Base-by-base conservation (phyloP, 169 alveolate species). In the Cryptosporidium meleagridis region DNA sequence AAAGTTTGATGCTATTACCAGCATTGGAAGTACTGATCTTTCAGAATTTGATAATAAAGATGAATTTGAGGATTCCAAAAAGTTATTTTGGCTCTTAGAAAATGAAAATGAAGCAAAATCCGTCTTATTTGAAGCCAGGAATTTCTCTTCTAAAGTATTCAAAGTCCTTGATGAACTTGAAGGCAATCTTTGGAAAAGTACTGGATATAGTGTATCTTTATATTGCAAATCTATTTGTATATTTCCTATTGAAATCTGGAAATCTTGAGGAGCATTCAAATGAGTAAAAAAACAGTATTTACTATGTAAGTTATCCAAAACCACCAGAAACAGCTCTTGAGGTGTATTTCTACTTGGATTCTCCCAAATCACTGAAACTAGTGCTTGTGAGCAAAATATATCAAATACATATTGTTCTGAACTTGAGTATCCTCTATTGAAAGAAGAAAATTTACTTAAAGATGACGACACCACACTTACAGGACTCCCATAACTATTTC, bases 121-220 rank as follows among this genome's bases (percentile, higher is more conserved):
- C 26, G 89, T 44, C 21, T 67, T 45, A 33, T 59, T 62, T 2
- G 89, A 59, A 29, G 61, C 75, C 69, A 80, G 9, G 33, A 80
- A 80, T 39, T 80, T 80, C 59, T 67, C 59, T 26, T 80, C 89
- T 59, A 80, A 1, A 4, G 89, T 80, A 29, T 62, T 80, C 1
- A 80, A 39, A 33, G 89, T 80, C 35, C 89, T 80, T 2, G 89
- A 80, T 4, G 89, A 80, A 68, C 89, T 80, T 62, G 89, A 80
- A 10, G 89, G 89, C 4, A 80, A 18, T 44, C 89, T 80, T 29
- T 80, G 89, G 5, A 80, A 65, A n/a, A 80, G 70, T 45, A 80
- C 89, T 4, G 89, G 89, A 65, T 80, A 80, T 18, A 80, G 61
- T 14, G 89, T 62, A 23, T 80, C 89, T 21, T 67, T 80, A 23